Base-by-base conservation (phyloP, 345 rosid species). In the rapeseed (Brassica napus) region DNA sequence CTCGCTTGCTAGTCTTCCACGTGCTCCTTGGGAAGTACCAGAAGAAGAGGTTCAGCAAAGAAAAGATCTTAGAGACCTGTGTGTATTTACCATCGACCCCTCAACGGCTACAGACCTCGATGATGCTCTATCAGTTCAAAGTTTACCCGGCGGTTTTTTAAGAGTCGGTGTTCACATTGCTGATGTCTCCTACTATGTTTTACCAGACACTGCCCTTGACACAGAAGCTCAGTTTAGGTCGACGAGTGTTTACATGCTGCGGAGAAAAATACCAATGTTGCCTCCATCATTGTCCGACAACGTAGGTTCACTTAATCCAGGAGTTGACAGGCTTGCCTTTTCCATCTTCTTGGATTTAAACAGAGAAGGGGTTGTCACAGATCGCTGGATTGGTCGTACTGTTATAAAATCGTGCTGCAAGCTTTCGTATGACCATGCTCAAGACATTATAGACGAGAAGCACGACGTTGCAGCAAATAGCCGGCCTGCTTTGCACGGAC, bases 151-250 rank as follows among this genome's bases (percentile, higher is more conserved):
- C 72, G 95, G 85, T 67, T 75, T 79, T 67, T 82, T 76, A 30
- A 91, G 97, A 86, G 89, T 92, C 11, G 97, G 98, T 52, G 97
- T 94, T 54, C 98, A 94, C 85, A 86, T 94, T 80, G 88, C 95
- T 4, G 98, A 94, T 82, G 97, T 85, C 47, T 90, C 97, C 34
- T 90, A 85, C 82, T 94, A 92, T 84, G 97, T 89, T 77, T 86
- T 88, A 83, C 98, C 97, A 6, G 87, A 85, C 83, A 86, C 97
- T 55, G 78, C 86, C 58, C 76, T 94, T 54, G 98, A 94, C 44
- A 31, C 3, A 18, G 97, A 94, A 90, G 97, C 98, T 78, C 88
- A 81, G 77, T 16, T 81, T 59, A 91, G 97, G 78, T 92, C 98
- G 32, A 89, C 95, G 14, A 89, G 89, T 86, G 89, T 94, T 67